Percentiles rank a stretch among this genome's conserved stretches.
phyloP scores from a whole-genome alignment of 192 early-diverging fungal species.

The Linnemannia hyalina region DNA sequence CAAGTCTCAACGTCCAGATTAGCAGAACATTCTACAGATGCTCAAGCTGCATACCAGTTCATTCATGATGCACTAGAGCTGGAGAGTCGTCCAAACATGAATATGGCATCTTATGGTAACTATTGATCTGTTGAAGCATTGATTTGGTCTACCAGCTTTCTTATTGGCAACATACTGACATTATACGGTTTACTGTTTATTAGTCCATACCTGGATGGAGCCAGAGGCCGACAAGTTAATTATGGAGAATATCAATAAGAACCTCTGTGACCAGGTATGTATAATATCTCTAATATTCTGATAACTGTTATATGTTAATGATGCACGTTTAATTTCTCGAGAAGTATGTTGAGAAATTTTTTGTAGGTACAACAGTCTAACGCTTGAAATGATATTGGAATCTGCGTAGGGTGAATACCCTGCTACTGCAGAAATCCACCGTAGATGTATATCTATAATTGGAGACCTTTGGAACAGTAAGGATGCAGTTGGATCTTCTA shows the following conservation, averaged over 20 bases:
- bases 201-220: conserved; percentile 73
- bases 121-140: conserved; percentile 53
- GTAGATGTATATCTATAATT: conserved; percentile 36
- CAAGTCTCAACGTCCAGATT: conserved; percentile 50
- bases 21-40: conserved; percentile 55
- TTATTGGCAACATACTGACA: background rate
- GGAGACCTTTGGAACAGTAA: conserved; percentile 17
- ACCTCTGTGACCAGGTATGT: conserved; percentile 60
- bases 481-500: conserved; percentile 75
- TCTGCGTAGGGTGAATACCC: conserved; percentile 59
- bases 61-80: conserved; percentile 66
- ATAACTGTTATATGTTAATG: background rate
- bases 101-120: conserved; percentile 78
- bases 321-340: background rate
- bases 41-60: conserved; percentile 56
- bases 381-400: conserved; percentile 17
- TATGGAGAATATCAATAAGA: conserved; percentile 77
- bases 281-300: no score
- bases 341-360: no score
- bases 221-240: conserved; percentile 83
- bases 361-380: background rate
- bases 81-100: conserved; percentile 82
- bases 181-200: background rate
- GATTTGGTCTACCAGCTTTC: conserved; percentile 21
- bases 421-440: conserved; percentile 55